A percentile compares a stretch with the other conserved stretches of the same genome.
Conservation (phyloP, 305 asterid species). For the Lippia alba region DNA sequence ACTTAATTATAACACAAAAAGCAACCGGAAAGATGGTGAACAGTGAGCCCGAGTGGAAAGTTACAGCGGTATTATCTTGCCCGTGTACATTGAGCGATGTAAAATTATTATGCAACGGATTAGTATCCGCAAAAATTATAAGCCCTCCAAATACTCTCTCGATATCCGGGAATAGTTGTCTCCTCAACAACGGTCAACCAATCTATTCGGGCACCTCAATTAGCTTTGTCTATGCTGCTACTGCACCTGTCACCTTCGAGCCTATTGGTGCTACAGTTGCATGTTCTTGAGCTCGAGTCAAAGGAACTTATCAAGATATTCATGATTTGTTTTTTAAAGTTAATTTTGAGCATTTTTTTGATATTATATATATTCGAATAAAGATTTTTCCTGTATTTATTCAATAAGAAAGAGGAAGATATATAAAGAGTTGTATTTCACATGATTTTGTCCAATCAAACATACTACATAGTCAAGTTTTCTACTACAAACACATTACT, state of each 20-base stretch:
- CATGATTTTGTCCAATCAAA: too few relatives aligned
- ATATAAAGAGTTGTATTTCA: too few relatives aligned
- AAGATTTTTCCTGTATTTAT: too few relatives aligned
- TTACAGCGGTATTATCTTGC: background rate
- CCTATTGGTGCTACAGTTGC: background rate
- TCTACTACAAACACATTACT: too few relatives aligned
- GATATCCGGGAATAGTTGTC: conserved; percentile 16
- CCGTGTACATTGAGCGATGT: background rate
- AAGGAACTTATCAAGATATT: too few relatives aligned
- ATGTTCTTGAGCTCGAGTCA: background rate
- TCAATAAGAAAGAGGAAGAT: too few relatives aligned
- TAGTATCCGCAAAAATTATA: conserved; percentile 3
- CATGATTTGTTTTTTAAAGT: too few relatives aligned
- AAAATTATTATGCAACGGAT: background rate
- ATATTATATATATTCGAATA: too few relatives aligned
- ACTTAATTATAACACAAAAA: background rate
- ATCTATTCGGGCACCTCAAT: background rate
- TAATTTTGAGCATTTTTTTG: too few relatives aligned
- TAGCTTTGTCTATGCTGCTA: conserved; percentile 16
- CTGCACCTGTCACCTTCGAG: background rate
- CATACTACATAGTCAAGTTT: too few relatives aligned
- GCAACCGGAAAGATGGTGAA: conserved; percentile 14
- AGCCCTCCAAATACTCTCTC: conserved; percentile 1
- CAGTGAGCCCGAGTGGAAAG: background rate
- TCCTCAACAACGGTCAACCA: conserved; percentile 13